These are phyloP conservation scores for Zygosaccharomyces lentus DNA, from an alignment of 805 yeast genomes.

Conservation along the genomic window DNA sequence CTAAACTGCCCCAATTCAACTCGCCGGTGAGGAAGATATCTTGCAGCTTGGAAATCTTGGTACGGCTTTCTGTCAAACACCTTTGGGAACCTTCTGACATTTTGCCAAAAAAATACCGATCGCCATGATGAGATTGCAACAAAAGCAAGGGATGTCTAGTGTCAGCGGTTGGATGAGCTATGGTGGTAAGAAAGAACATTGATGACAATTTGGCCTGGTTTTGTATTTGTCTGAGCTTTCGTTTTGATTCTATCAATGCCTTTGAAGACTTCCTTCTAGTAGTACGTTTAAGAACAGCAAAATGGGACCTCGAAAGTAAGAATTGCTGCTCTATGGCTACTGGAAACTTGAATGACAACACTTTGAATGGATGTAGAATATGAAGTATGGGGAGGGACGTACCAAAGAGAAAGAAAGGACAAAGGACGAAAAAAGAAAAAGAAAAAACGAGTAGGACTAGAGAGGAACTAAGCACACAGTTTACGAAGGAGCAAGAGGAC, in stretches of 20 bases:
- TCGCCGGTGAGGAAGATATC: conserved; percentile 75
- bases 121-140: conserved; percentile 39
- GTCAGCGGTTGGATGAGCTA: conserved; percentile 62
- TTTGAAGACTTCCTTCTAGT: conserved; percentile 1
- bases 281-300: background rate
- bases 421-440: background rate
- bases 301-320: background rate
- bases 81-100: conserved; percentile 87
- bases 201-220: conserved; percentile 11
- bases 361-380: conserved; percentile 9
- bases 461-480: background rate
- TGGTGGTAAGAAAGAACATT: conserved; percentile 49
- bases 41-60: conserved; percentile 53
- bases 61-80: conserved; percentile 54
- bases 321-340: background rate
- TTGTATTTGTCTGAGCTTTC: conserved; percentile 4
- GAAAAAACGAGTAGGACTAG: background rate
- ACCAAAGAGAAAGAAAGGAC: background rate
- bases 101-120: conserved; percentile 65
- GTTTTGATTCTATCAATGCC: background rate
- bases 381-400: background rate
- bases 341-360: conserved; percentile 6
- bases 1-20: conserved; percentile 70
- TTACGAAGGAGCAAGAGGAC: background rate
- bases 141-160: conserved; percentile 52